Evolutionary conservation across 2,329 filamentous ascomycete genomes (phyloP), one percentile per base, ranked within the genome.

Genomic region (Pestalotiopsis sp.): DNA sequence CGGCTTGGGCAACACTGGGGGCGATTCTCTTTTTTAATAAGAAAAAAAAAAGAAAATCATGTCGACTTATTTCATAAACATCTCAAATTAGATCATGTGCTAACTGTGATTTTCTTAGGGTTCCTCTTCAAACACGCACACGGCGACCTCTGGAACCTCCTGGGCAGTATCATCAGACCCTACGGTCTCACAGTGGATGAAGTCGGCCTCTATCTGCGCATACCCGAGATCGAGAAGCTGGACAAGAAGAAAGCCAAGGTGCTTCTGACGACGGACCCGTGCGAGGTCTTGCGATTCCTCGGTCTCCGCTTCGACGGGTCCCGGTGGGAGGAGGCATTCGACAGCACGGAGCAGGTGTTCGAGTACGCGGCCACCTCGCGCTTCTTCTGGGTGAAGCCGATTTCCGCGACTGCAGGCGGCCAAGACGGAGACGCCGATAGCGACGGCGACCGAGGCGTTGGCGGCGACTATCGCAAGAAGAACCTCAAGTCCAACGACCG

Each of bases 161-260:
- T 95, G 0, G 91, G 92, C 4, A 83, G 86, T 20, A 87, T 85
- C 9, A 88, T 93, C 70, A 86, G 90, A 0, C 86, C 85, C 0
- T 86, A 89, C 45, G 92, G 92, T 1, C 85, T 96, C 7, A 92
- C 88, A 0, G 81, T 89, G 27, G 91, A 90, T 72, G 87, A 93
- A 64, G 78, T 76, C 13, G 91, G 88, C 1, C 78, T 96, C 1
- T 88, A 86, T 76, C 73, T 95, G 0, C 87, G 92, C 0, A 85
- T 95, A 17, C 84, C 86, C 3, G 90, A 93, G 75, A 89, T 94
- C 41, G 92, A 95, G 73, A 70, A 76, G 0, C 71, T 82, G 2
- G 82, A 93, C 75, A 84, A 82, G 69, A 88, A 87, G 69, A 83
- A 83, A 68, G 81, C 88, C 62, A 86, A 86, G 68, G 74, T 95